A percentile compares a stretch with the other conserved stretches of the same genome.
Evolutionary conservation across 139 green algal genomes (phyloP).

Genomic region (Limnomonas spitsbergensis): DNA sequence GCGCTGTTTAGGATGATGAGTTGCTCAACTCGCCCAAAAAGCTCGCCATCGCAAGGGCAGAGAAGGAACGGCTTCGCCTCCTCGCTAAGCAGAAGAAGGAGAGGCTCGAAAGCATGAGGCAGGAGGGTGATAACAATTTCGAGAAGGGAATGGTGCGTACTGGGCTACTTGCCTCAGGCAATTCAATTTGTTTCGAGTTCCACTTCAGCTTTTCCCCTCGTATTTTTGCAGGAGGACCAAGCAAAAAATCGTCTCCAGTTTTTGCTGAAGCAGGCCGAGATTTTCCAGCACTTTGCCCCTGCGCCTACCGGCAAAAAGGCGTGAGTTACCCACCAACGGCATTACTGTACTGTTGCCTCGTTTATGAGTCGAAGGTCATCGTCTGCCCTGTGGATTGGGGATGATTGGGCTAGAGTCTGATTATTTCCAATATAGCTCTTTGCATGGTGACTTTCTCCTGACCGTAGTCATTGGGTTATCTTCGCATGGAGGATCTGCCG

Average conservation of each 20-base stretch:
- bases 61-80: conserved; percentile 77
- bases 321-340: conserved; percentile 42
- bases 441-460: background rate
- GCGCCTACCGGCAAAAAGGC: conserved; percentile 41
- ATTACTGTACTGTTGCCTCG: background rate
- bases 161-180: too few species aligned
- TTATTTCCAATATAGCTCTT: too few species aligned
- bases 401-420: too few species aligned
- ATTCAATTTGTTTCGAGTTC: too few species aligned
- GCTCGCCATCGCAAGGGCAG: conserved; percentile 59
- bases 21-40: background rate
- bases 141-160: too few species aligned
- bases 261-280: conserved; percentile 93
- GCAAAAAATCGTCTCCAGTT: conserved; percentile 82
- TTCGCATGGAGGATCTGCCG: background rate
- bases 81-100: conserved; percentile 78
- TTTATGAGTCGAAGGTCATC: too few species aligned
- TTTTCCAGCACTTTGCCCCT: conserved; percentile 96
- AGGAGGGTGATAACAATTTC: conserved; percentile 69
- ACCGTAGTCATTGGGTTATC: background rate
- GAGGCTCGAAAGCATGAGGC: conserved; percentile 76
- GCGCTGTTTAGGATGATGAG: conserved; percentile 18
- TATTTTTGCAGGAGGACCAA: conserved; percentile 61
- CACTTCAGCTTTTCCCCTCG: background rate
- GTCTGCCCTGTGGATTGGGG: too few species aligned